Base-by-base conservation (phyloP, 2,329 filamentous ascomycete genomes). In the Diaporthe humulicola region DNA sequence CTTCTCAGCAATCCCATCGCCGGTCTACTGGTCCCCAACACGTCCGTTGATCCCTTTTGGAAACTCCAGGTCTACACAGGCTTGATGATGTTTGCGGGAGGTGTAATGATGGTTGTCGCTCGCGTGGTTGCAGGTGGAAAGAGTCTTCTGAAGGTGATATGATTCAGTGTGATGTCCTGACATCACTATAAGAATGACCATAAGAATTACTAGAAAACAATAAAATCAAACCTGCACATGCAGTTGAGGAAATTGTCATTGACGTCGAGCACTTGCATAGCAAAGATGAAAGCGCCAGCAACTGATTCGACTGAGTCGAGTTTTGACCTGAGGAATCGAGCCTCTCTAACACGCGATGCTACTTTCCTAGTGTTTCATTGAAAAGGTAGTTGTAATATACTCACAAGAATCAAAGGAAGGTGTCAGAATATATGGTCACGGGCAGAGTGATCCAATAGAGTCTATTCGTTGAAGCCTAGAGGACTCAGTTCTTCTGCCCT, bases 1-100 rank as follows among this genome's bases (percentile, higher is more conserved):
- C 82, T 93, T 22, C 87, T 88, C 2, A 88, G 90, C 0, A 89
- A 85, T 73, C 90, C 91, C 0, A 90, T 92, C 76, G 88, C 85
- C 0, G 90, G 90, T 0, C n/a, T 30, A 14, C 12, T 54, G 52
- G 52, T 54, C 4, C 52, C 52, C 14, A 54, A 54, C 17, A 54
- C 52, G 3, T 30, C 25, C 6, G 25, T 54, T 7, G 52, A 54
- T n/a, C n/a, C 52, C 4, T 54, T 54, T 14, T 54, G 52, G 52
- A 54, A 30, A 54, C 52, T 56, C 52, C 52, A 56, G 25, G 52
- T 30, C 3, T 56, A 56, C 52, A 56, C 52, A 30, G 52, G 52
- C 17, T 10, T 56, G 14, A 12, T 56, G 4, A 56, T 56, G 25
- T 12, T 33, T 30, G 52, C 25, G 30, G 25, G 52, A 30, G 52